Evolutionary conservation across 352 stramenopile genomes (phyloP), one percentile per base, ranked within the genome.

Genomic region (Globisporangium mamillatum): DNA sequence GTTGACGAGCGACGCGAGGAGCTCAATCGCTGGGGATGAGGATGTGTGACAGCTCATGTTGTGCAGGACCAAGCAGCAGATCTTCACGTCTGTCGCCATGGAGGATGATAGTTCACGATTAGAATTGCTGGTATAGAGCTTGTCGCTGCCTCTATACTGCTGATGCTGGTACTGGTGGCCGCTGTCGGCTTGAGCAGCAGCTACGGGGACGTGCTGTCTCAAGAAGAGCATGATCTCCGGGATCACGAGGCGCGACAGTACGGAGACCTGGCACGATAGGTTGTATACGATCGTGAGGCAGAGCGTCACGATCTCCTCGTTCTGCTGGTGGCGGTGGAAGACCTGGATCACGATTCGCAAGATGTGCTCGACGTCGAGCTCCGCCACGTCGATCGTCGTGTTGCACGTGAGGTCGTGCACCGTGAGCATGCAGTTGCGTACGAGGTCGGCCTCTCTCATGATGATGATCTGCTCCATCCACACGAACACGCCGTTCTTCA

Each of bases 401-500:
- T 77, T 89, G 60, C 84, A 83, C 32, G 84, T 91, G 55, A 92
- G 70, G 22, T 92, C 81, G 54, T 91, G 81, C 27, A 92, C 83
- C 7, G 86, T 90, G 44, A 94, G 74, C 72, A 94, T 81, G 58
- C 84, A 92, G 65, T 91, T 94, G 41, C 82, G 81, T 24, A 94
- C 84, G n/a, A 92, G 80, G 5, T 77, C 72, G 25, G 81, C 73
- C 29, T 92, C 79, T 38, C 89, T 83, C 80, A 92, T 92, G 52
- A 76, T 69, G 53, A 91, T 89, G 64, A 92, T 92, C 69, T 92
- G 80, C 63, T 92, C 82, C 84, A 91, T 91, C 84, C 84, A 92
- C 4, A 88, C 72, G 10, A 92, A 83, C 54, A 90, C 82, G 16
- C 79, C 81, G 44, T 78, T 67, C 53, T 86, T 88, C 4, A 90